Conservation (phyloP, 305 asterid species). For the Rubia balearica region DNA sequence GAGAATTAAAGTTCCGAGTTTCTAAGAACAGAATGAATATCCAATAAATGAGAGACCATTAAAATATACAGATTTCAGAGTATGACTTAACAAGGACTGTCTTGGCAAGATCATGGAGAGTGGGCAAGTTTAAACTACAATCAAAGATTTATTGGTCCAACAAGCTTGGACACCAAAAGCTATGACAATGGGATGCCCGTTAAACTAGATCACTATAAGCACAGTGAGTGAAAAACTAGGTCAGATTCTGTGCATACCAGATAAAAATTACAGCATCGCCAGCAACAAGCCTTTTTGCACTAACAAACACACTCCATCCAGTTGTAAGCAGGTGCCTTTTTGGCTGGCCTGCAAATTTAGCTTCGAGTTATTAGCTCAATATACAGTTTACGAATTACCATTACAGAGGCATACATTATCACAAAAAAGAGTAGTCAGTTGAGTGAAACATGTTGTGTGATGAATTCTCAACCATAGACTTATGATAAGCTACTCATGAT, state of each 20-base stretch:
- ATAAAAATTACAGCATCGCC: constrained; percentile 94
- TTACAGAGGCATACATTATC: background rate
- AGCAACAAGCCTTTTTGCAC: constrained; percentile 90
- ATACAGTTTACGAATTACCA: background rate
- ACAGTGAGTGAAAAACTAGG: background rate
- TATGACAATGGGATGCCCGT: too few species aligned
- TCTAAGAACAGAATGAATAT: background rate
- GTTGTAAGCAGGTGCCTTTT: constrained; percentile 96
- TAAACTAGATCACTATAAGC: background rate
- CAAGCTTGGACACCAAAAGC: too few species aligned
- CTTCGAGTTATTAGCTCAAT: background rate
- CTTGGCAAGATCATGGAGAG: background rate
- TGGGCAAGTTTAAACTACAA: background rate
- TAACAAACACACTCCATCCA: constrained; percentile 95
- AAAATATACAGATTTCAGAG: background rate
- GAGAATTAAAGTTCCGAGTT: constrained; percentile 5
- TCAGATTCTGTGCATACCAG: constrained; percentile 42
- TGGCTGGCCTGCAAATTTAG: constrained; percentile 70
- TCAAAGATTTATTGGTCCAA: background rate
- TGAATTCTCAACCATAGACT: background rate
- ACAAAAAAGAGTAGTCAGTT: background rate
- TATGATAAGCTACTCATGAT: background rate
- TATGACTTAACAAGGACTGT: background rate
- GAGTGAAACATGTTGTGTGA: background rate
- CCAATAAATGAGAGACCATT: background rate